Conservation (phyloP, 2,329 filamentous ascomycete species). For the Dothistroma septosporum region DNA sequence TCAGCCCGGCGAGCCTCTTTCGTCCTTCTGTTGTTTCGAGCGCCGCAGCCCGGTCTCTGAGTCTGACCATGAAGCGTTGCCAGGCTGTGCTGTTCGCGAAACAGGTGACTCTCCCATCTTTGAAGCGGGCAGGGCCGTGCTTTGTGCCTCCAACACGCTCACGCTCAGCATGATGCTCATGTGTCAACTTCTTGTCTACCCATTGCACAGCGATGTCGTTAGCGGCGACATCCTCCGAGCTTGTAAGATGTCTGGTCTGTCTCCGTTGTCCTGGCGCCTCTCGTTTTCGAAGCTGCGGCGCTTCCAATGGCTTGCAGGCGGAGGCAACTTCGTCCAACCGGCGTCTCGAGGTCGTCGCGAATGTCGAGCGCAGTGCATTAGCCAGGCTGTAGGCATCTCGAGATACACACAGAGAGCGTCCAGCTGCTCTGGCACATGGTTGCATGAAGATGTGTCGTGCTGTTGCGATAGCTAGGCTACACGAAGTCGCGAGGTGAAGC, state of each 20-base stretch:
- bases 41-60: background rate
- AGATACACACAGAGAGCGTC: constrained; percentile 20
- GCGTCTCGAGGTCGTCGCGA: constrained; percentile 11
- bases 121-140: background rate
- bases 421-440: constrained; percentile 9
- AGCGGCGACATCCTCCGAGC: background rate
- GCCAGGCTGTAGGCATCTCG: constrained; percentile 24
- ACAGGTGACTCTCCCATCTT: background rate
- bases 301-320: background rate
- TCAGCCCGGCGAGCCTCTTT: background rate
- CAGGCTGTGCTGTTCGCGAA: background rate
- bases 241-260: no score
- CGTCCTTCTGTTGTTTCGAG: background rate
- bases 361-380: constrained; percentile 23
- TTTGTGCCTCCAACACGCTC: no score
- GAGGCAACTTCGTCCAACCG: background rate
- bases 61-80: background rate
- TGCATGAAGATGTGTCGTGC: constrained; percentile 16
- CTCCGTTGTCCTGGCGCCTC: no score
- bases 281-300: background rate
- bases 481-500: background rate
- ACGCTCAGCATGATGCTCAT: background rate
- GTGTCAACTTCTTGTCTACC: background rate
- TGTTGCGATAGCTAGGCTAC: background rate
- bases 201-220: background rate